These are phyloP conservation scores for Lichtheimia hyalospora DNA, from an alignment of 371 early-diverging fungal species.

Conservation along the genomic window DNA sequence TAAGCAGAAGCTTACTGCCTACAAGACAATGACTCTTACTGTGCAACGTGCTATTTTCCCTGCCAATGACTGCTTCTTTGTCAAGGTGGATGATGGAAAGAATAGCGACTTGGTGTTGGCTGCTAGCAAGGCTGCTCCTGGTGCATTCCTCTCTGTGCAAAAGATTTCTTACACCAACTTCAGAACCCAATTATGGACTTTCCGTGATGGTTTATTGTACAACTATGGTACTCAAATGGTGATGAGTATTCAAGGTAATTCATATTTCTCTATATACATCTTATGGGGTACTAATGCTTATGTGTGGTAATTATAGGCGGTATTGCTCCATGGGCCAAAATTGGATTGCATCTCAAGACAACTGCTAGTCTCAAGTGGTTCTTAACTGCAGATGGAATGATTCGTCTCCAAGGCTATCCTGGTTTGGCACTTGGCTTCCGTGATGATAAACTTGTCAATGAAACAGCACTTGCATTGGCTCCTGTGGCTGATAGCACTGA, in stretches of 20 bases:
- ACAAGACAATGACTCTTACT: constrained; percentile 18
- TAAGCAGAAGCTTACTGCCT: constrained; percentile 14
- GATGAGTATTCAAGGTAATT: constrained; percentile 37
- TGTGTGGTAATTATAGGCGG: constrained; percentile 12
- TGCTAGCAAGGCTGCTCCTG: constrained; percentile 14
- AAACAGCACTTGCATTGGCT: constrained; percentile 2
- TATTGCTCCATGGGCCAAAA: constrained; percentile 15
- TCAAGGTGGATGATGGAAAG: constrained; percentile 25
- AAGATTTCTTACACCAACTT: constrained; percentile 31
- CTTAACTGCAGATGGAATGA: constrained; percentile 36
- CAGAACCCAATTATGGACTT: constrained; percentile 54
- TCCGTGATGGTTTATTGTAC: constrained; percentile 47
- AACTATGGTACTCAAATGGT: constrained; percentile 53
- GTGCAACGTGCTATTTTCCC: constrained; percentile 38
- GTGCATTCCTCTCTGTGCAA: constrained; percentile 21
- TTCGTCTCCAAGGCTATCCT: constrained; percentile 34
- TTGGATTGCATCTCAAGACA: constrained; percentile 24
- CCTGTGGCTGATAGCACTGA: neutral
- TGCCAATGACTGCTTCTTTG: constrained; percentile 38
- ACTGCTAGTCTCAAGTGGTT: constrained; percentile 38
- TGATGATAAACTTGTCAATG: constrained; percentile 1
- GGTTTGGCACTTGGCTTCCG: constrained; percentile 25
- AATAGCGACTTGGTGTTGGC: constrained; percentile 34
- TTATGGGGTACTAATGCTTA: too few species aligned
- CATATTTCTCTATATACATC: neutral